phyloP scores from a whole-genome alignment of 495 filamentous ascomycete genomes.

The Margaritispora aquatica region DNA sequence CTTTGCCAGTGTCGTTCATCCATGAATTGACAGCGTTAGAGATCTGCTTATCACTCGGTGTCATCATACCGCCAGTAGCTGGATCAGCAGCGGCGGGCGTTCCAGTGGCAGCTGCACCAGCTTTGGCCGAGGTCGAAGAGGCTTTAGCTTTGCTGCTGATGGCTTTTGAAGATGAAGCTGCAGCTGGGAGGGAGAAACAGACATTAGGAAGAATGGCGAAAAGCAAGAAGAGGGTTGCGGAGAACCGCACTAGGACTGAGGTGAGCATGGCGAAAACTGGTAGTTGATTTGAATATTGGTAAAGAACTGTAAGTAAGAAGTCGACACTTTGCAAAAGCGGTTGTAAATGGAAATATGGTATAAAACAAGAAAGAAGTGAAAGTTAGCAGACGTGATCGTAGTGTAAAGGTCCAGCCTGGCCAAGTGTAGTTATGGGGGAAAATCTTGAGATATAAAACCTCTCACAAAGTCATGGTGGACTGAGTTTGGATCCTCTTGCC shows the following conservation, averaged over 20 bases:
- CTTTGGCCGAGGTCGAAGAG: background rate
- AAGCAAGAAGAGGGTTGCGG: conserved; percentile 19
- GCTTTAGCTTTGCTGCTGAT: background rate
- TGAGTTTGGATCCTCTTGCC: background rate
- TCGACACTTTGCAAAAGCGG: background rate
- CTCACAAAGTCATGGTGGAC: background rate
- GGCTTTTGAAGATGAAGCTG: background rate
- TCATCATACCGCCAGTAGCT: background rate
- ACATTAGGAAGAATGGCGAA: conserved; percentile 6
- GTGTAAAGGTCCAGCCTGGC: background rate
- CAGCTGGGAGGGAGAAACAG: conserved; percentile 1
- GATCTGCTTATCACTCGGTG: conserved; percentile 6
- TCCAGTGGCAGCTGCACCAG: background rate
- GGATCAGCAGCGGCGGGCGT: background rate
- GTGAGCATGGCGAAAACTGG: background rate
- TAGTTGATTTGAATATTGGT: too few relatives aligned
- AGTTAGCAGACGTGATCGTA: background rate
- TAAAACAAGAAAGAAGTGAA: background rate
- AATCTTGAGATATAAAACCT: background rate
- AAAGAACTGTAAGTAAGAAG: too few relatives aligned
- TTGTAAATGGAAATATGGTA: too few relatives aligned
- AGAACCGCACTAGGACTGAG: conserved; percentile 1
- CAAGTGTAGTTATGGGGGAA: background rate
- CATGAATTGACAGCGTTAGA: conserved; percentile 13
- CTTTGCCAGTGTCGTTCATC: conserved; percentile 15